These are phyloP conservation scores for Pseudonectria foliicola DNA, from an alignment of 2,329 filamentous ascomycete genomes.

Conservation along the genomic window DNA sequence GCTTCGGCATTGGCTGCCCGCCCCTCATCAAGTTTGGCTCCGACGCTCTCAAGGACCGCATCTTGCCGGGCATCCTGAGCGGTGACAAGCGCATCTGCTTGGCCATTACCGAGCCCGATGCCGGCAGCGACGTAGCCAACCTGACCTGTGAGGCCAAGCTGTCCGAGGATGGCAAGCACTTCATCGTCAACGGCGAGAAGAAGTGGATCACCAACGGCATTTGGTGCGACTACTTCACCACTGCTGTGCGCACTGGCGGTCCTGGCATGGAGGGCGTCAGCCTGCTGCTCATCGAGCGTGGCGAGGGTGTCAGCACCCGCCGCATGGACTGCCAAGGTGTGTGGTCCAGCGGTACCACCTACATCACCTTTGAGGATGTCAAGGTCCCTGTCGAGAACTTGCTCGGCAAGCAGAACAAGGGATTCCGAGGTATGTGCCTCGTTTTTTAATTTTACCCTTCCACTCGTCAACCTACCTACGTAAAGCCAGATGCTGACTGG, in stretches of 20 bases:
- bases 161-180: conserved; percentile 92
- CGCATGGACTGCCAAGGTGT: conserved; percentile 99
- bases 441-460: too few relatives aligned
- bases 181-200: conserved; percentile 99
- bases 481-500: conserved; percentile 9
- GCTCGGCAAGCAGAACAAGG: conserved; percentile 95
- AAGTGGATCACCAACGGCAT: conserved; percentile 99
- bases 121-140: conserved; percentile 91
- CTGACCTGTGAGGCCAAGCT: conserved; percentile 93
- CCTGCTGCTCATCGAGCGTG: conserved; percentile 85
- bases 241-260: conserved; percentile 83
- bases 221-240: conserved; percentile 97
- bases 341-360: conserved; percentile 91
- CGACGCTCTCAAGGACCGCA: conserved; percentile 75
- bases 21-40: conserved; percentile 89
- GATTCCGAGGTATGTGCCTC: conserved; percentile 72
- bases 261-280: conserved; percentile 89
- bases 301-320: conserved; percentile 81
- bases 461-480: too few relatives aligned
- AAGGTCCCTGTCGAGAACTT: conserved; percentile 99
- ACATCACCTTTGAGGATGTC: conserved; percentile 97
- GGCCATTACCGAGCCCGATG: conserved; percentile 94
- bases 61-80: conserved; percentile 78
- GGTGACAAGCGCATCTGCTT: conserved; percentile 97
- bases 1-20: conserved; percentile 92